A percentile compares a stretch with the other conserved stretches of the same genome.
Conservation (phyloP, 305 asterid genomes). For the Withania somnifera region DNA sequence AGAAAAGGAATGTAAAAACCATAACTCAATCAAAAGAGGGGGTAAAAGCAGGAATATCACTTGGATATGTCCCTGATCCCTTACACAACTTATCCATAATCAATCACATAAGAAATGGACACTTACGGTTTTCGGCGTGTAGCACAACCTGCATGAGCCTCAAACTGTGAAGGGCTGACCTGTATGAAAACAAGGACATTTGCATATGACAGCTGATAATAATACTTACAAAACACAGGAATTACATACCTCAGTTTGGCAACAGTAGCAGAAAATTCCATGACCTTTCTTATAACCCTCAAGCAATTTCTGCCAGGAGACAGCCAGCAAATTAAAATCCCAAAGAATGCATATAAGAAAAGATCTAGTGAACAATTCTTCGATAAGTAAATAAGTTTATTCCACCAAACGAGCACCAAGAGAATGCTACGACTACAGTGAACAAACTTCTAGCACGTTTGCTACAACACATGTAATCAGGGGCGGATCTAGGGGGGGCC, state of each 20-base stretch:
- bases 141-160: slow-evolving; percentile 86
- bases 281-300: slow-evolving; percentile 57
- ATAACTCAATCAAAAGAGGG: not conserved
- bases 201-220: not conserved
- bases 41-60: not conserved
- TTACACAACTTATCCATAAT: not conserved
- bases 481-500: too few species aligned
- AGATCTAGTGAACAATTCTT: not conserved
- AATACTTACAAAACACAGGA: not conserved
- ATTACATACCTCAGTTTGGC: slow-evolving; percentile 53
- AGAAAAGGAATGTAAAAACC: not conserved
- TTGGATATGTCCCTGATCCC: not conserved
- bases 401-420: not conserved
- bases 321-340: slow-evolving; percentile 7
- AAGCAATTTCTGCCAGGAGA: slow-evolving; percentile 46
- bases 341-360: not conserved
- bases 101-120: not conserved
- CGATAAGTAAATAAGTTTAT: not conserved
- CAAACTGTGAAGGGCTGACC: slow-evolving; percentile 93
- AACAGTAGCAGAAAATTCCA: slow-evolving; percentile 60
- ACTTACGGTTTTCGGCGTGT: slow-evolving; percentile 96
- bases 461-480: not conserved
- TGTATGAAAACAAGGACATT: slow-evolving; percentile 17
- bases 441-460: slow-evolving; percentile 1
- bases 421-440: not conserved